Conservation (phyloP, 768 basidiomycete species). For the Multifurca ochricompacta region DNA sequence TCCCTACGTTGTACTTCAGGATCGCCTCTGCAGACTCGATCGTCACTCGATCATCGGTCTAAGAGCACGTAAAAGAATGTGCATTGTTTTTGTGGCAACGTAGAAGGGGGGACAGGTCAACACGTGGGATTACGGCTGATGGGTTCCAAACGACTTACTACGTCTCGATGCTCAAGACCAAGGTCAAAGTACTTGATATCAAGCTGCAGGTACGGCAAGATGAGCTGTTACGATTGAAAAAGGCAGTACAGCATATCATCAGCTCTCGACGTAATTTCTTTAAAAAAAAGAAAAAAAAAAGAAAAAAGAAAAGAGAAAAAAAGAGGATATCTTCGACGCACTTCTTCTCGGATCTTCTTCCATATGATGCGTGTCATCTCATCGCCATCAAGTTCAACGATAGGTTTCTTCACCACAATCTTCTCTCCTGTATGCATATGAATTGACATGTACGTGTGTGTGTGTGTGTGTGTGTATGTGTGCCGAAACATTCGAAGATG, state of each 20-base stretch:
- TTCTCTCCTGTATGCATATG: conserved; percentile 31
- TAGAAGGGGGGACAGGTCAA: not conserved
- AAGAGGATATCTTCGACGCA: conserved; percentile 31
- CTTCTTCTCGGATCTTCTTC: conserved; percentile 96
- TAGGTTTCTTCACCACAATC: conserved; percentile 79
- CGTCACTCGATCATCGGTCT: conserved; percentile 94
- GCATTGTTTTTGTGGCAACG: not conserved
- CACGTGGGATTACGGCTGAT: too few species aligned
- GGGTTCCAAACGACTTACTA: conserved; percentile 37
- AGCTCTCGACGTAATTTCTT: too few species aligned
- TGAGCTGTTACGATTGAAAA: conserved; percentile 49
- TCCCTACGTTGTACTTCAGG: conserved; percentile 88
- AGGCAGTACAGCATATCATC: not conserved
- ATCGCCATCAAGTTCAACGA: conserved; percentile 94
- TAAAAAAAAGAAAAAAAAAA: not conserved
- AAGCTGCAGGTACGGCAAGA: conserved; percentile 88
- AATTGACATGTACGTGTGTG: too few species aligned
- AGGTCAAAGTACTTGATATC: conserved; percentile 99
- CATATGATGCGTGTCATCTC: conserved; percentile 99
- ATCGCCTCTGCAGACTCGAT: conserved; percentile 93
- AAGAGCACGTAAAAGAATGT: not conserved
- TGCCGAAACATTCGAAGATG: too few species aligned
- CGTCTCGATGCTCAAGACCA: conserved; percentile 89
- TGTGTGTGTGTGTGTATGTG: too few species aligned
- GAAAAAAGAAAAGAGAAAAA: not conserved